Percentiles rank a stretch among this genome's conserved stretches.
Conservation (phyloP, 1,139 yeast genomes). For the Tardiomyces depauwii region DNA sequence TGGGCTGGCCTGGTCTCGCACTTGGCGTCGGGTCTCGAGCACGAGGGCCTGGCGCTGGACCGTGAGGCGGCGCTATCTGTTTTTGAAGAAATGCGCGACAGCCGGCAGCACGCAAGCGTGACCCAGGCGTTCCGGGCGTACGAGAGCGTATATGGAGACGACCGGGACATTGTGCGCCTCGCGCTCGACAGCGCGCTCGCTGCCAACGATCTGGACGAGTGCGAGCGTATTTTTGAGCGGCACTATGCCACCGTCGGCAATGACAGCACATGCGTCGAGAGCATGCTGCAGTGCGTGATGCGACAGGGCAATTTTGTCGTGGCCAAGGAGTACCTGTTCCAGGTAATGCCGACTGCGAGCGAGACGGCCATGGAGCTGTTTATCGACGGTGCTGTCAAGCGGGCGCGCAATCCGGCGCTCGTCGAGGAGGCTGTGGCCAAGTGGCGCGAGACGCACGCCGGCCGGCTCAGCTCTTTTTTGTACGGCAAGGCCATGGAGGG, state of each 20-base stretch:
- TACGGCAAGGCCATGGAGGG: constrained; percentile 9
- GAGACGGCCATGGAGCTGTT: constrained; percentile 11
- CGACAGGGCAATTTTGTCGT: constrained; percentile 11
- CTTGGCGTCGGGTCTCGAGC: neutral
- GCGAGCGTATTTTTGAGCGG: constrained; percentile 13
- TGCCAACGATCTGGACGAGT: constrained; percentile 3
- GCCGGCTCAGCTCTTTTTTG: constrained; percentile 3
- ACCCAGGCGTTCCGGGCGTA: neutral
- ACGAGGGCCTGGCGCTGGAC: neutral
- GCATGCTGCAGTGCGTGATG: constrained; percentile 11
- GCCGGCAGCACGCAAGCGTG: neutral
- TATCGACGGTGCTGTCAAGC: constrained; percentile 9
- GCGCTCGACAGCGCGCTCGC: neutral
- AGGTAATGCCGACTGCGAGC: constrained; percentile 9
- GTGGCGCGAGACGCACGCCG: constrained; percentile 8
- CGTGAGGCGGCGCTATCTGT: neutral
- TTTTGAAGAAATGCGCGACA: neutral
- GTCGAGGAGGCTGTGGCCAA: constrained; percentile 10
- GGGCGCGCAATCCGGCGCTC: constrained; percentile 11
- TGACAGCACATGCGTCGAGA: constrained; percentile 8
- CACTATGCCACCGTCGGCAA: constrained; percentile 9
- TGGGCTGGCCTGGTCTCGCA: neutral
- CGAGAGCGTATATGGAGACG: neutral
- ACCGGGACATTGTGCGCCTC: neutral
- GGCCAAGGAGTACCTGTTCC: constrained; percentile 14